Conservation (phyloP, 192 early-diverging fungal genomes). For the Coemansia sp. region DNA sequence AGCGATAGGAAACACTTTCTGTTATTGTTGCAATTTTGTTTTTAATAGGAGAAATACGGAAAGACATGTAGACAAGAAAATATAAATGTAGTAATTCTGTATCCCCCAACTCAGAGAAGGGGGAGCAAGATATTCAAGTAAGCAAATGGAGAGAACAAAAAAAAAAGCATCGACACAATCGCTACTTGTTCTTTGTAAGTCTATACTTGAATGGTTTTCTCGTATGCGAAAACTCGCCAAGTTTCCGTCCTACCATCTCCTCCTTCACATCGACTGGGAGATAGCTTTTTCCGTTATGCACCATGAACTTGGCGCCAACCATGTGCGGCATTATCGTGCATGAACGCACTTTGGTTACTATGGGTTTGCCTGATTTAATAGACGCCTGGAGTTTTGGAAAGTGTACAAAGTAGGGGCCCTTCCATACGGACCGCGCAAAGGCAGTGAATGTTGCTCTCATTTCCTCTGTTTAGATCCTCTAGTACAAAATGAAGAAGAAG, state of each 20-base stretch:
- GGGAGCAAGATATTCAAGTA: not conserved
- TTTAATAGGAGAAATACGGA: too few species aligned
- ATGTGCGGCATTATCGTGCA: slow-evolving; percentile 90
- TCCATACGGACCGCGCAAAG: slow-evolving; percentile 67
- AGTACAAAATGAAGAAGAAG: not conserved
- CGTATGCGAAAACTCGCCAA: slow-evolving; percentile 93
- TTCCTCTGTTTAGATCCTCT: not conserved
- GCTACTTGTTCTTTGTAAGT: slow-evolving; percentile 76
- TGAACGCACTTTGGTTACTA: slow-evolving; percentile 75
- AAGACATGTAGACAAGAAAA: too few species aligned
- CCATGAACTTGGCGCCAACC: slow-evolving; percentile 83
- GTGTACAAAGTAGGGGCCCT: slow-evolving; percentile 58
- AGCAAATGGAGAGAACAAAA: not conserved
- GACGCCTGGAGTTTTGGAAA: slow-evolving; percentile 64
- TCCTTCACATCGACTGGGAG: slow-evolving; percentile 80
- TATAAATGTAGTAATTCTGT: too few species aligned
- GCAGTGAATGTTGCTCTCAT: slow-evolving; percentile 31
- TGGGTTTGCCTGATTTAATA: slow-evolving; percentile 61
- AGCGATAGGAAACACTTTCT: too few species aligned
- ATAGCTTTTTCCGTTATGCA: slow-evolving; percentile 94
- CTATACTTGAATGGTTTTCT: slow-evolving; percentile 81
- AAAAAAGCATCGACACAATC: not conserved
- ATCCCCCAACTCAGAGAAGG: too few species aligned
- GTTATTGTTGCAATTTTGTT: too few species aligned
- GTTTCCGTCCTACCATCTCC: slow-evolving; percentile 92